Evolutionary conservation across 164 flowering plant genomes (phyloP), one percentile per base, ranked within the genome.

Genomic region (Liriodendron chinense): DNA sequence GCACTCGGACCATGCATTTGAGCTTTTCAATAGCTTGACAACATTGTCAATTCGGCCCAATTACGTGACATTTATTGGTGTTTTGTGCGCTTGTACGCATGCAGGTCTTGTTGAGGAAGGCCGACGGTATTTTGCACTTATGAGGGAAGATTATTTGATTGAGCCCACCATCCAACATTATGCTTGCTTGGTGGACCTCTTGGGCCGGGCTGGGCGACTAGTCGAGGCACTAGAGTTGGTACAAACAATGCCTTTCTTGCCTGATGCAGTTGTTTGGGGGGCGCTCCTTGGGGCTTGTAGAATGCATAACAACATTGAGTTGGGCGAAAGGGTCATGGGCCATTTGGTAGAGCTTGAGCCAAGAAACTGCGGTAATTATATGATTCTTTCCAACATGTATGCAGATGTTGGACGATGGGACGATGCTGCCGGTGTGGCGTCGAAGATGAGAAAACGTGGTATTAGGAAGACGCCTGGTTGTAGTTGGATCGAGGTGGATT

Each of bases 141-240:
- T 75, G 78, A 34, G 47, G 53, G 49, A 69, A 18, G 18, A 28
- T 6, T 69, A 26, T 43, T 43, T 34, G 34, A 59, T 69, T 25
- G 21, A 4, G n/a, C 78, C 73, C n/a, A 70, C n/a, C 14, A 61
- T 75, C 21, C 62, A 75, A 23, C 78, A 75, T 61, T 75, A 69
- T 47, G 78, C 65, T 47, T 75, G 78, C 68, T 34, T 75, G 67
- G 68, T 75, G 47, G 68, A 69, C 50, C 78, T 75, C 12, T 22
- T 75, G 23, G 78, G 73, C 16, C 68, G 78, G 5, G 78, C 78
- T 12, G 78, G 78, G 4, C 73, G 1, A 69, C n/a, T 75, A 9
- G 49, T 20, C 13, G 28, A 68, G n/a, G 73, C 73, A 28, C 16
- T 69, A 13, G 68, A 75, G 22, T 4, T 75, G 24, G 56, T 75